Conservation (phyloP, 345 rosid genomes). For the Erysimum cheiranthoides region DNA sequence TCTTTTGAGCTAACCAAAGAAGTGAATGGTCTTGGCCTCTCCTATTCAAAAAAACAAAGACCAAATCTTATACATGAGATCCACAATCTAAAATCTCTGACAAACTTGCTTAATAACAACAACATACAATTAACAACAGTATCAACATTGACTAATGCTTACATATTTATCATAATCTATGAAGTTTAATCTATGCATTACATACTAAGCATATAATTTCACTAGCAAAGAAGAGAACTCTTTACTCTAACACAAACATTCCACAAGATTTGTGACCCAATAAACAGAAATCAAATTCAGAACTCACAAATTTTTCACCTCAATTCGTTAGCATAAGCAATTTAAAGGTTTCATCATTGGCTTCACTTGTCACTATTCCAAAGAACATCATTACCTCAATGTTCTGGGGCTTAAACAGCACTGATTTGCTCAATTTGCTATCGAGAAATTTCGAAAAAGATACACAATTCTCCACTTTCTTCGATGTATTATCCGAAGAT, state of each 20-base stretch:
- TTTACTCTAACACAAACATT: not conserved
- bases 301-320: not conserved
- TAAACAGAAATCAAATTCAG: not conserved
- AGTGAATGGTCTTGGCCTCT: conserved; percentile 57
- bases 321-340: not conserved
- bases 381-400: conserved; percentile 51
- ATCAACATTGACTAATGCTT: not conserved
- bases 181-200: not conserved
- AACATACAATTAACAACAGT: too few relatives aligned
- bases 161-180: not conserved
- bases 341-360: conserved; percentile 5
- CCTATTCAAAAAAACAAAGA: conserved; percentile 47
- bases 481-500: not conserved
- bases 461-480: conserved; percentile 35
- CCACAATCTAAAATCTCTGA: not conserved
- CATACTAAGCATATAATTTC: not conserved
- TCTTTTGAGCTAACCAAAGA: conserved; percentile 48
- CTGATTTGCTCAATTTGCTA: conserved; percentile 54
- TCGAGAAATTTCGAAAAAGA: too few relatives aligned
- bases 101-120: not conserved
- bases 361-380: not conserved
- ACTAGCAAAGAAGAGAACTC: conserved; percentile 13
- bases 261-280: not conserved
- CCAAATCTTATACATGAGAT: not conserved
- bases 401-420: conserved; percentile 44